Evolutionary conservation across 1,284 basidiomycete genomes (phyloP).

Genomic region (Golubevia pallescens): DNA sequence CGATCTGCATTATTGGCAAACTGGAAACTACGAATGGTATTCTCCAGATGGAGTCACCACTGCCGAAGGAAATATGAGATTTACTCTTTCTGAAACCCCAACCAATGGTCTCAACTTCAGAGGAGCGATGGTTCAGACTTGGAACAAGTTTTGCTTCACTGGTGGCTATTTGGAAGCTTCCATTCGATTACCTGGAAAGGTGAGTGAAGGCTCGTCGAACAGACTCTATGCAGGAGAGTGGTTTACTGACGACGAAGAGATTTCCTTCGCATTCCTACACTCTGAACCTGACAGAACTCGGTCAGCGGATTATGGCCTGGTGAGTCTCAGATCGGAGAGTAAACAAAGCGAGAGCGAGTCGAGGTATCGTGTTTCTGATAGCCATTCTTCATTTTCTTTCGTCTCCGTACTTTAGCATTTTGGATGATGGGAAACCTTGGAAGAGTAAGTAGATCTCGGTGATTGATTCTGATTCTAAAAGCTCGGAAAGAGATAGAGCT

Average conservation of each 20-base stretch:
- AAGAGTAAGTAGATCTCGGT: too few relatives aligned
- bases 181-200: constrained; percentile 51
- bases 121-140: constrained; percentile 41
- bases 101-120: constrained; percentile 59
- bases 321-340: too few relatives aligned
- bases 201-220: too few relatives aligned
- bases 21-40: constrained; percentile 46
- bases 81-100: constrained; percentile 39
- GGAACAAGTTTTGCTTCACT: constrained; percentile 63
- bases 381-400: background rate
- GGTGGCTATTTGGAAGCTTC: constrained; percentile 47
- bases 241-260: too few relatives aligned
- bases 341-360: too few relatives aligned
- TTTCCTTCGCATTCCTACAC: constrained; percentile 38
- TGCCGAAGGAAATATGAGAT: constrained; percentile 31
- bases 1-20: constrained; percentile 53
- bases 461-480: too few relatives aligned
- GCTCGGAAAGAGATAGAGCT: too few relatives aligned
- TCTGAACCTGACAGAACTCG: constrained; percentile 24
- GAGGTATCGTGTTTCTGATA: constrained; percentile 7
- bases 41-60: constrained; percentile 53
- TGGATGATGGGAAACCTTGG: constrained; percentile 9
- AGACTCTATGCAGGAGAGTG: too few relatives aligned
- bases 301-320: constrained; percentile 57
- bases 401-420: constrained; percentile 45